These are phyloP conservation scores for Pneumocystis canis DNA, from an alignment of 1,139 yeast species.

Conservation along the genomic window DNA sequence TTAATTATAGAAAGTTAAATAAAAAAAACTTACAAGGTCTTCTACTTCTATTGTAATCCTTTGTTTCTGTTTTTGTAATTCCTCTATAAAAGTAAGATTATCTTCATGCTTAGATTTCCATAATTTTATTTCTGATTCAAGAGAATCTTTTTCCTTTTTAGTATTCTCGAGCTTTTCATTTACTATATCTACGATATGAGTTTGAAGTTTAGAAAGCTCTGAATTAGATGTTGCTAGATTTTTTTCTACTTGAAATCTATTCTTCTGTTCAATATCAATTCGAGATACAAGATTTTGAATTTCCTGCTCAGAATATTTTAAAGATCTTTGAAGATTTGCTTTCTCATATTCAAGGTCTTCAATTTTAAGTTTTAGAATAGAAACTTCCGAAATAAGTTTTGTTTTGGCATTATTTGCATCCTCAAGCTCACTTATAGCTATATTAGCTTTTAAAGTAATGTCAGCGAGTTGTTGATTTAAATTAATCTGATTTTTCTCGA, in stretches of 20 bases:
- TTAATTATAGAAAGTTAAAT: neutral
- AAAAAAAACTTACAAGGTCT: neutral
- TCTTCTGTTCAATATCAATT: neutral
- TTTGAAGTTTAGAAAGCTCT: slow-evolving; percentile 6
- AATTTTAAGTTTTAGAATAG: slow-evolving; percentile 2
- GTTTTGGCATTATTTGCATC: neutral
- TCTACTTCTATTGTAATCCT: neutral
- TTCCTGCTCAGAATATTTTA: neutral
- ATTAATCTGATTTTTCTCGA: neutral
- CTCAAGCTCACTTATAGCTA: neutral
- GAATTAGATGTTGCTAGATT: slow-evolving; percentile 7
- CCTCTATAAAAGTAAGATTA: neutral
- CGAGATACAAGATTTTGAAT: slow-evolving; percentile 1
- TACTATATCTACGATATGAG: neutral
- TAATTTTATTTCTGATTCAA: slow-evolving; percentile 1
- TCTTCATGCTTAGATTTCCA: slow-evolving; percentile 1
- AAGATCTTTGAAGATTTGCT: neutral
- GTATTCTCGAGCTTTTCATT: slow-evolving; percentile 5
- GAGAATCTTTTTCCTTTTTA: slow-evolving; percentile 3
- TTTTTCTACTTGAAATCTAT: slow-evolving; percentile 7
- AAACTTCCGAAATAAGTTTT: neutral
- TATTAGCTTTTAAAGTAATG: neutral
- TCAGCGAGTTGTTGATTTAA: neutral
- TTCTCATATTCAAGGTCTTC: slow-evolving; percentile 1
- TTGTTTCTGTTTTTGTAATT: neutral